These are phyloP conservation scores for Aphanomyces euteiches DNA, from an alignment of 352 stramenopile species.

Conservation along the genomic window DNA sequence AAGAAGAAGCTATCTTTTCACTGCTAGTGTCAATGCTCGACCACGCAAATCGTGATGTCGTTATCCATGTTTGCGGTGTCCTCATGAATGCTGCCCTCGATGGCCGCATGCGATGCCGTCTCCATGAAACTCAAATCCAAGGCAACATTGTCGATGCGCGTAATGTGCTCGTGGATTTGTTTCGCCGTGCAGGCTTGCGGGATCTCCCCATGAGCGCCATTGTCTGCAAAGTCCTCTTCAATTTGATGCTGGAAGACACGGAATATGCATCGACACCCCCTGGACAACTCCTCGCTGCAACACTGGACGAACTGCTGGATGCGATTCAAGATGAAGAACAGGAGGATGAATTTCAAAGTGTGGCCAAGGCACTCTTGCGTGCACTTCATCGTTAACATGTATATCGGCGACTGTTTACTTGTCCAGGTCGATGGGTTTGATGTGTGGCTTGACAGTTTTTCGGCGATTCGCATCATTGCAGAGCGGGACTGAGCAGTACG, in stretches of 20 bases:
- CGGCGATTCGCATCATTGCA: constrained; percentile 20
- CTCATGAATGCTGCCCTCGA: constrained; percentile 83
- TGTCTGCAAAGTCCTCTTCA: constrained; percentile 80
- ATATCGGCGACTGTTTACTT: background rate
- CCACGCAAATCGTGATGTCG: constrained; percentile 72
- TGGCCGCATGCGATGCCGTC: constrained; percentile 33
- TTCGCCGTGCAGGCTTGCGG: constrained; percentile 54
- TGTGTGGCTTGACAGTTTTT: background rate
- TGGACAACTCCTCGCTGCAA: constrained; percentile 5
- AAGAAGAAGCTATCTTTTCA: constrained; percentile 35
- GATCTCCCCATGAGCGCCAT: constrained; percentile 73
- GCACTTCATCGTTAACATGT: background rate
- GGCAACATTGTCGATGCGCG: constrained; percentile 39
- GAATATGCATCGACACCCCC: background rate
- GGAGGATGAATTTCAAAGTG: constrained; percentile 15
- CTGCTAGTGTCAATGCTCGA: constrained; percentile 60
- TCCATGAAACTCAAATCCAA: constrained; percentile 40
- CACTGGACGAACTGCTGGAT: constrained; percentile 23
- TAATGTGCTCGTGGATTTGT: constrained; percentile 43
- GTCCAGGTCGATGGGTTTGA: constrained; percentile 8
- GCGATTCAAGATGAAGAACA: background rate
- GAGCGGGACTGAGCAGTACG: constrained; percentile 13
- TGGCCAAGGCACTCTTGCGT: constrained; percentile 12
- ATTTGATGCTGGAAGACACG: constrained; percentile 46
- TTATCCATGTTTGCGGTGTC: constrained; percentile 71